Base-by-base conservation (phyloP, 345 rosid genomes). In the Eucalyptus caleyi region DNA sequence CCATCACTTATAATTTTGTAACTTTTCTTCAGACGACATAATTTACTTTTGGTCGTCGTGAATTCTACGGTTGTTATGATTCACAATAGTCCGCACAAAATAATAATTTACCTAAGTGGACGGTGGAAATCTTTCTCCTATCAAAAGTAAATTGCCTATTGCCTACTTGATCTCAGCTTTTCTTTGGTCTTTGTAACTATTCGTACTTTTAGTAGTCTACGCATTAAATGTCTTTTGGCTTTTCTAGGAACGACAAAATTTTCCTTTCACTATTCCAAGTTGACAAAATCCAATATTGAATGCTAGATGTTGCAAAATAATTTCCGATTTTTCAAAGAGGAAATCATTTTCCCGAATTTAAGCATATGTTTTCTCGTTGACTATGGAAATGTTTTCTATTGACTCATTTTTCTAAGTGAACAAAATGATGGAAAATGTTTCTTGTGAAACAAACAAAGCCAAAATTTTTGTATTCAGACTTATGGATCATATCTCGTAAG, bases 371-470 rank as follows among this genome's bases (percentile, higher is more conserved):
- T 51, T 51, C 9, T 51, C 54, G 0, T 51, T 51, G 54, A 51
- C 21, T 51, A 51, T 51, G 54, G 8, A 51, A 51, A 18, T 51
- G 4, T 51, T 51, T 51, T 51, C 2, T 0, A 16, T 16, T 16
- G 8, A 16, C 54, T 51, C 21, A 7, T 51, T 51, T 51, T 51
- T 4, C 8, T 51, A 51, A 51, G 4, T 2, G 1, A 51, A 51
- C 9, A 8, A 51, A 16, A 16, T 51, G 54, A 16, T 1, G 4
- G 26, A 53, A 21, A 53, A 21, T 21, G 11, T 53, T 2, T 53
- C 26, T 0, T 4, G 11, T 0, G 0, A 53, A 53, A 53, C 59
- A 60, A 14, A 60, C 37, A n/a, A 30, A 14, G 77, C 16, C 30
- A 30, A 32, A 32, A 16, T 18, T 15, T 34, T 37, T 32, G 23